Conservation (phyloP, 495 filamentous ascomycete species). For the Penicillium pancosmium region DNA sequence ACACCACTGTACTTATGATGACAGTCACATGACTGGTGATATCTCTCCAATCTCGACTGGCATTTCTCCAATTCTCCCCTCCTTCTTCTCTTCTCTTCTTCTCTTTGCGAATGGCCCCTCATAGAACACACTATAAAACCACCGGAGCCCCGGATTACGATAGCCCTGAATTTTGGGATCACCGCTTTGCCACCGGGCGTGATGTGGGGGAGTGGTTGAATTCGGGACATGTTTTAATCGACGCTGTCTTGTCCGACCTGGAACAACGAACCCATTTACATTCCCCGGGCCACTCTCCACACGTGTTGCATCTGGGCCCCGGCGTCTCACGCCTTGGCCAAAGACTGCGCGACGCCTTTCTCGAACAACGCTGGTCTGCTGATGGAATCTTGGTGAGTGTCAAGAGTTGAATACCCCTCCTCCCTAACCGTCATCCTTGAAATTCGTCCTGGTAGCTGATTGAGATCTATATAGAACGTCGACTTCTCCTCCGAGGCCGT, state of each 20-base stretch:
- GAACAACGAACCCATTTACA: constrained; percentile 17
- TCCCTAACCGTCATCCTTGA: too few species aligned
- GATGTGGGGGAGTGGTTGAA: constrained; percentile 52
- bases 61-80: neutral
- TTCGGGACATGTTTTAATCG: constrained; percentile 38
- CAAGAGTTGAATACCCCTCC: too few species aligned
- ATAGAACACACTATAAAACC: constrained; percentile 25
- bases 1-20: too few species aligned
- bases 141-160: constrained; percentile 46
- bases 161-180: constrained; percentile 41
- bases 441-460: constrained; percentile 2
- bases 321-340: constrained; percentile 42
- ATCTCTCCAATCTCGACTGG: neutral
- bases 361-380: constrained; percentile 30
- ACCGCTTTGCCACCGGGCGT: constrained; percentile 40
- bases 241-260: constrained; percentile 31
- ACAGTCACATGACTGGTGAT: too few species aligned
- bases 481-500: constrained; percentile 50
- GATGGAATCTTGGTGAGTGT: constrained; percentile 42
- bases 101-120: constrained; percentile 10
- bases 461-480: constrained; percentile 33
- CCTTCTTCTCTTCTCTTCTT: too few species aligned
- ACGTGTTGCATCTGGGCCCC: constrained; percentile 43
- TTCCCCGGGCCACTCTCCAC: constrained; percentile 15
- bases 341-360: constrained; percentile 37